phyloP scores from a whole-genome alignment of 257 asterid species.

The Plantago major region DNA sequence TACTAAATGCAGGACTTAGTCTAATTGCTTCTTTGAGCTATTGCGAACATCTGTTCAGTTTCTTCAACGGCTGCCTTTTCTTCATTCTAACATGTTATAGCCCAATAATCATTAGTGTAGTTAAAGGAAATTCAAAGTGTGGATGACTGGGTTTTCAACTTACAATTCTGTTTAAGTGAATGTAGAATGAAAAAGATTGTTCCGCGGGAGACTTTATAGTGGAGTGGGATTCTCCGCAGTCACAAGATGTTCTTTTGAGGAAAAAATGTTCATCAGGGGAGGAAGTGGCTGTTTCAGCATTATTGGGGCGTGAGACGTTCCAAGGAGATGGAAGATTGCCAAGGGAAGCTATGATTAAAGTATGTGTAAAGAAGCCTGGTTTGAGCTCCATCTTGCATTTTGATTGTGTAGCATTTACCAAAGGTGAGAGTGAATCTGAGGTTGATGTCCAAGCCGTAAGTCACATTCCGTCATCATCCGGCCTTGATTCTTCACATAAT shows the following conservation, averaged over 20 bases:
- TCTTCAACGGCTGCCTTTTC: neutral
- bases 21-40: too few species aligned
- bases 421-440: conserved; percentile 30
- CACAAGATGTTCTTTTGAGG: conserved; percentile 65
- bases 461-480: conserved; percentile 43
- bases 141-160: neutral
- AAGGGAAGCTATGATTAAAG: conserved; percentile 62
- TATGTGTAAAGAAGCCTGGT: conserved; percentile 77
- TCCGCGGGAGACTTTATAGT: conserved; percentile 61
- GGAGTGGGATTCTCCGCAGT: conserved; percentile 66
- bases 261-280: conserved; percentile 70
- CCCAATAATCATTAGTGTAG: neutral
- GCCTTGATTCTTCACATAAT: conserved; percentile 38
- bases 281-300: conserved; percentile 80
- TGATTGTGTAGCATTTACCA: conserved; percentile 60
- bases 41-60: neutral
- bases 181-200: conserved; percentile 47
- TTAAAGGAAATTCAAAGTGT: neutral
- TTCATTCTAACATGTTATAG: neutral
- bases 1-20: too few species aligned
- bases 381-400: conserved; percentile 75
- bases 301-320: conserved; percentile 41
- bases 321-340: conserved; percentile 41
- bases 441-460: conserved; percentile 47
- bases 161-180: conserved; percentile 6